These are phyloP conservation scores for Rozella allomycis DNA, from an alignment of 371 early-diverging fungal genomes.

Conservation along the genomic window DNA sequence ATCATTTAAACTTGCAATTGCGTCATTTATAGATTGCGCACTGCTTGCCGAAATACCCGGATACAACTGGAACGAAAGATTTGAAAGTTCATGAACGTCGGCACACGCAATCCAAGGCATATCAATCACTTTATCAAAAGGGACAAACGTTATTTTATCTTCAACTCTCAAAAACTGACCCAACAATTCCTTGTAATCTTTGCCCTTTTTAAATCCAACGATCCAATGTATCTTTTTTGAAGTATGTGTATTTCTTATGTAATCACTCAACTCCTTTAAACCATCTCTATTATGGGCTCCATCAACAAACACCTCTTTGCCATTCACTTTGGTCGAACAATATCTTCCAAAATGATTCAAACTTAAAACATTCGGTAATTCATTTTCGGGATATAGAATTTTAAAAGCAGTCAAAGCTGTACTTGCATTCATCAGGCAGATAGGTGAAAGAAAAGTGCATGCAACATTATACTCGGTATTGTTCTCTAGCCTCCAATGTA, in stretches of 20 bases:
- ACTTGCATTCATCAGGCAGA: constrained; percentile 2
- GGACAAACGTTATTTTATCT: no score
- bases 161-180: no score
- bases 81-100: no score
- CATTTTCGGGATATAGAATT: constrained; percentile 7
- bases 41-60: no score
- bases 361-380: neutral
- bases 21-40: no score
- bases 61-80: no score
- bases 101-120: no score
- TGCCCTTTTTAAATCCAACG: constrained; percentile 46
- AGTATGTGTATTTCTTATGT: constrained; percentile 2
- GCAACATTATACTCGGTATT: neutral
- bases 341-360: constrained; percentile 25
- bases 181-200: no score
- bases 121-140: no score
- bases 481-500: neutral
- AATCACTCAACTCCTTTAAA: constrained; percentile 27
- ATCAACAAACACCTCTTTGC: constrained; percentile 37
- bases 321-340: constrained; percentile 6
- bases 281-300: constrained; percentile 76
- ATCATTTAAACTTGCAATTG: no score
- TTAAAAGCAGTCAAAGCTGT: constrained; percentile 6
- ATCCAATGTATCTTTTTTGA: constrained; percentile 39
- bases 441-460: neutral